Percentiles rank a stretch among this genome's conserved stretches.
Evolutionary conservation across 495 filamentous ascomycete genomes (phyloP).

Genomic region (Penicillium goetzii): DNA sequence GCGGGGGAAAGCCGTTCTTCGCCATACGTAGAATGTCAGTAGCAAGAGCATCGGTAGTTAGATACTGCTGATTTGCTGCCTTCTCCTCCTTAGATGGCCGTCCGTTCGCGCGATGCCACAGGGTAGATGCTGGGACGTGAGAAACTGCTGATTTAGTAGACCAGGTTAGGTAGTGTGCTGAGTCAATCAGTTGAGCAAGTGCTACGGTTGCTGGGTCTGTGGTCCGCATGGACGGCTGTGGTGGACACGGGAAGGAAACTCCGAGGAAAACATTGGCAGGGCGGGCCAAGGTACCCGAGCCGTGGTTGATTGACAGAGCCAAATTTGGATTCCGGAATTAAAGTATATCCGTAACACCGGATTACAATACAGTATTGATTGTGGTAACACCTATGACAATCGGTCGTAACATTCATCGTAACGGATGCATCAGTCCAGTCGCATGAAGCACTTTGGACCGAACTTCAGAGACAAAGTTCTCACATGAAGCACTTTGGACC

Average conservation of each 20-base stretch:
- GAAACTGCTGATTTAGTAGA: background rate
- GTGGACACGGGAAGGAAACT: background rate
- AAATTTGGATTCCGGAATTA: too few species aligned
- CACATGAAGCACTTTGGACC: too few species aligned
- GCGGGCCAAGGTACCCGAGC: background rate
- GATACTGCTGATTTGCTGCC: background rate
- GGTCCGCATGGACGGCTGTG: background rate
- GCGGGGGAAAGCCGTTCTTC: too few species aligned
- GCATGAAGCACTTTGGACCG: too few species aligned
- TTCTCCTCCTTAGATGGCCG: background rate
- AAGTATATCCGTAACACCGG: too few species aligned
- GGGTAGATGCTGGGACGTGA: background rate
- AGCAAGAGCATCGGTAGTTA: background rate
- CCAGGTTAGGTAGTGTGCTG: background rate
- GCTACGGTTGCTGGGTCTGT: constrained; percentile 4
- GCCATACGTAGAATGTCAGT: background rate
- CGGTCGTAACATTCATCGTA: too few species aligned
- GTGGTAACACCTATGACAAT: too few species aligned
- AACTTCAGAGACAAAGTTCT: too few species aligned
- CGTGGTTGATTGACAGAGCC: too few species aligned
- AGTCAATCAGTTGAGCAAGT: constrained; percentile 1
- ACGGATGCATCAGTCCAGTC: too few species aligned
- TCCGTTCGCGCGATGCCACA: background rate
- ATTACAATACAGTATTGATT: too few species aligned
- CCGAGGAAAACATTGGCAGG: background rate